Evolutionary conservation across 169 alveolate species (phyloP), one percentile per base, ranked within the genome.

Genomic region (Theileria equi): DNA sequence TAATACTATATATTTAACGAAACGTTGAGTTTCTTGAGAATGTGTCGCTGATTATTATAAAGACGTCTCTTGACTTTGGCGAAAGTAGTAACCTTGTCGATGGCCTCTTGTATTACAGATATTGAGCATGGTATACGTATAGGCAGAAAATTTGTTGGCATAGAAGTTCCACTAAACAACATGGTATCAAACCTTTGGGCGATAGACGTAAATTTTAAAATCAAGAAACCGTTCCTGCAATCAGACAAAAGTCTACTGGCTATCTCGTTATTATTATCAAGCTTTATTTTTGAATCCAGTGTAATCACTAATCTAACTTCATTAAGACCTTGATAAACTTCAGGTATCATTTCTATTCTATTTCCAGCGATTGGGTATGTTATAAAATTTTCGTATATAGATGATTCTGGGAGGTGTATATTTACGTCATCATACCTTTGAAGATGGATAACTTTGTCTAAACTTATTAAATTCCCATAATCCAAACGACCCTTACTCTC

Each of bases 161-260:
- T 21, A 67, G 53, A 54, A 41, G 61, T 64, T 17, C 83, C 71
- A 11, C 78, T 59, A 26, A 63, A 73, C 21, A 73, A 44, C 83
- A 73, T 73, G n/a, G 83, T 73, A 43, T 73, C 83, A 44, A 73
- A 73, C 10, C 77, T 66, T 43, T 73, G 83, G 29, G 49, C 41
- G 26, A 23, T 35, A 8, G 78, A 49, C 41, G 32, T 40, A 1
- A 73, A 31, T 26, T 48, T 66, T 40, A 73, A 43, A 38, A 59
- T 29, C 34, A 73, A 5, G 19, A 21, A 16, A 16, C 83, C 83
- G 10, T 43, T 31, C 2, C 23, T 23, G 34, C 78, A 60, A 28
- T 73, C 83, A 1, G 6, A 1, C 34, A 62, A 6, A 43, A 73
- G 21, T 34, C 45, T 13, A 2, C 32, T 41, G n/a, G 31, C 25